Evolutionary conservation across 768 basidiomycete species (phyloP), one percentile per base, ranked within the genome.

Genomic region (Lentinula detonsa): DNA sequence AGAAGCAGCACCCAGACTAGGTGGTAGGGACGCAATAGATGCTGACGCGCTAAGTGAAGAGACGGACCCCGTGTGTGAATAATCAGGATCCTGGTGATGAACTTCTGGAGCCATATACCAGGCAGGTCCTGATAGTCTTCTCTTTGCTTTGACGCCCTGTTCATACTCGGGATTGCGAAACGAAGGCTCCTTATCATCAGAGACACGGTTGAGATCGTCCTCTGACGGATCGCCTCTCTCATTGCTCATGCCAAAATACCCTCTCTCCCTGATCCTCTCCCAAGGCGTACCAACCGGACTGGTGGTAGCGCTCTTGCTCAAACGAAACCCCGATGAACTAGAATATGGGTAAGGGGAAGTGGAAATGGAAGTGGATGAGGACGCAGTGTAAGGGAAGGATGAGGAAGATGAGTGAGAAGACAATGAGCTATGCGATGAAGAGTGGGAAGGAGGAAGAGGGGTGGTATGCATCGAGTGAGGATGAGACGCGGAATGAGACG

Each of bases 261-360:
- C 71, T 39, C 72, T 70, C 46, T 83, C 82, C 37, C 78, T 73
- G 53, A 65, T 61, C 34, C 69, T 60, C 53, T 72, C 69, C 9
- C 66, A 67, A 54, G 71, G 68, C 16, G 80, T 78, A 60, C 79
- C 72, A 62, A 84, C 74, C 10, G 88, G 88, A 63, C 85, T 87
- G 0, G 85, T 84, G n/a, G 84, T 85, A 11, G 85, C 85, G 67
- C 86, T 88, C 70, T 87, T 87, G 70, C 77, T 82, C 21, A 83
- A 65, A 34, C 75, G 60, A 62, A 55, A 62, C 60, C 46, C 65
- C 56, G 33, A 39, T 16, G 57, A 28, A 28, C n/a, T 37, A 35
- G 39, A 40, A 13, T 57, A 45, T 16, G 56, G 42, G 42, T n/a
- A 31, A 16, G 56, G 66, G 57, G 58, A 70, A 34, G 49, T 13